Evolutionary conservation across 2,329 filamentous ascomycete species (phyloP), one percentile per base, ranked within the genome.

Genomic region (Claviceps digitariae): DNA sequence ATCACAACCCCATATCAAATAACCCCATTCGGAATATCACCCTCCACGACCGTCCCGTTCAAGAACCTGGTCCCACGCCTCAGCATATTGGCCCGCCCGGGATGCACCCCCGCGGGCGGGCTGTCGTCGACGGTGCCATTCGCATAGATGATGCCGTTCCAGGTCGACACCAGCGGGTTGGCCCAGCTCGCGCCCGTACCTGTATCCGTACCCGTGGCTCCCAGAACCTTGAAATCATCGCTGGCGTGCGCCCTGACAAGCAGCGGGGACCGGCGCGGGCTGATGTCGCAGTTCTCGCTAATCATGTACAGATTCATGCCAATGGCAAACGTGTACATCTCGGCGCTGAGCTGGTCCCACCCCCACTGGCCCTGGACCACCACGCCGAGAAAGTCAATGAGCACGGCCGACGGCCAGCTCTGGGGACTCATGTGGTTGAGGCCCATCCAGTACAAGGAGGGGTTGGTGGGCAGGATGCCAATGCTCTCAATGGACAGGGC

Each of bases 361-460:
- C 12, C 51, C 51, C 53, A 56, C 31, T 61, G 60, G 23, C 61
- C 57, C 2, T 50, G 55, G n/a, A 63, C 58, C 20, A 63, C 61
- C 0, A 66, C 57, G 20, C 66, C 65, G 4, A 67, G 59, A 54
- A 66, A 67, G 52, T 67, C 64, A 12, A 64, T 55, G 44, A 67
- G 40, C 2, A 65, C 21, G n/a, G 66, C 65, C 25, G 62, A 66
- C 1, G 65, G 65, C 58, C 62, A 67, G 34, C 40, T 44, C 36
- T 60, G 53, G 3, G 63, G 64, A 23, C 52, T 58, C 58, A 65
- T 66, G 49, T 57, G 56, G 51, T 62, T 62, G 21, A 62, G 48
- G 13, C 65, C 64, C 52, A 62, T 61, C 61, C 61, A 66, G 58
- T 69, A 69, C n/a, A 69, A 55, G 4, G 66, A 56, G 4, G 66